Evolutionary conservation across 441 rosid species (phyloP).

Genomic region (Aquilaria agallochum): DNA sequence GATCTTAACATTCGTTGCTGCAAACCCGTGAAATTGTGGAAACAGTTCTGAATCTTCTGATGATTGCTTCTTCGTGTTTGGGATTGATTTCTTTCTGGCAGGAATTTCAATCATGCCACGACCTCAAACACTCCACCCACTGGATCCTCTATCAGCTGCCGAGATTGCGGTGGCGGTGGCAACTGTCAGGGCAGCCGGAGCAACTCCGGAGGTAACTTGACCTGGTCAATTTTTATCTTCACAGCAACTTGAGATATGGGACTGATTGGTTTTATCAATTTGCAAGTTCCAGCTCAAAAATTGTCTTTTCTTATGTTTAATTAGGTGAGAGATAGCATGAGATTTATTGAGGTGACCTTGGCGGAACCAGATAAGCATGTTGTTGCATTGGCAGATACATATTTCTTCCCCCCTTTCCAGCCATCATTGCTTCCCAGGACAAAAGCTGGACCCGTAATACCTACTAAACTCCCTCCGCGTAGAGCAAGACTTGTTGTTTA

Average conservation of each 20-base stretch:
- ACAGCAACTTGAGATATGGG: no score
- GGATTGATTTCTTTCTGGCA: conserved; percentile 16
- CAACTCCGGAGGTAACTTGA: conserved; percentile 40
- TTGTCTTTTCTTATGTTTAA: neutral
- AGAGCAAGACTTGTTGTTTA: conserved; percentile 45
- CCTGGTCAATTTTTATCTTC: neutral
- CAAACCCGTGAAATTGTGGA: neutral
- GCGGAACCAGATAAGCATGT: conserved; percentile 47
- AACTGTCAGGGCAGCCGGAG: conserved; percentile 49
- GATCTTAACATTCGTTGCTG: conserved; percentile 5
- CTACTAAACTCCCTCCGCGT: conserved; percentile 44
- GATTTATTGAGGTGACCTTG: conserved; percentile 39
- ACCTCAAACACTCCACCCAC: conserved; percentile 47
- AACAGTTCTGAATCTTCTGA: neutral
- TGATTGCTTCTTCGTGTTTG: neutral
- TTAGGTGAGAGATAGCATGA: conserved; percentile 50
- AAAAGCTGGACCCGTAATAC: conserved; percentile 39
- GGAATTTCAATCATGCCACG: conserved; percentile 33
- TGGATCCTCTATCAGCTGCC: conserved; percentile 50
- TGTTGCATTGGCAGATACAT: conserved; percentile 50
- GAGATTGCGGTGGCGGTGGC: conserved; percentile 51
- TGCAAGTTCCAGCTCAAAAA: neutral
- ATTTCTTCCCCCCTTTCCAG: conserved; percentile 56
- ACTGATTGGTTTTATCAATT: neutral
- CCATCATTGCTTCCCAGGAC: conserved; percentile 48